Conservation (phyloP, 768 basidiomycete genomes). For the Leccinum subgranulosum region DNA sequence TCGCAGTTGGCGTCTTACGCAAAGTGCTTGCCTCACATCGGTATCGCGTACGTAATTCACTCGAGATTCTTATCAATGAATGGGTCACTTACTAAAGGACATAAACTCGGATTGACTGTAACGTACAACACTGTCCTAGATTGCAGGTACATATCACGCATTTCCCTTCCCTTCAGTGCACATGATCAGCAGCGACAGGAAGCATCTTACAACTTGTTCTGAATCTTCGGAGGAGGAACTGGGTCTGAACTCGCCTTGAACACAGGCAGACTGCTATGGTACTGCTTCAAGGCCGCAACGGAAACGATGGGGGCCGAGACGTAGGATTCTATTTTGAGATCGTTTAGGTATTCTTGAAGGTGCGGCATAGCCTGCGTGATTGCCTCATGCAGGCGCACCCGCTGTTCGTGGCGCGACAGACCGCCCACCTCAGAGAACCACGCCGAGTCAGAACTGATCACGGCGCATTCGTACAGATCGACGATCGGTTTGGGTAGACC, state of each 20-base stretch:
- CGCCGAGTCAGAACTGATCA: constrained; percentile 13
- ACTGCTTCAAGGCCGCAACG: constrained; percentile 47
- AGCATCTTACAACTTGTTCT: constrained; percentile 36
- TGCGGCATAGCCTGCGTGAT: constrained; percentile 17
- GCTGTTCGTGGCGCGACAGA: constrained; percentile 38
- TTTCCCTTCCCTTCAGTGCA: background rate
- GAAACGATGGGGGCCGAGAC: constrained; percentile 53
- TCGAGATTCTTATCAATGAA: background rate
- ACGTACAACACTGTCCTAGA: too few species aligned
- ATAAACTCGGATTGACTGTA: too few species aligned
- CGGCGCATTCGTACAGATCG: constrained; percentile 51
- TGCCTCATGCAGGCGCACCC: constrained; percentile 45
- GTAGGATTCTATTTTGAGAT: constrained; percentile 47
- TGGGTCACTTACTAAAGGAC: background rate
- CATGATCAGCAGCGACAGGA: background rate
- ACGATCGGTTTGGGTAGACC: constrained; percentile 47
- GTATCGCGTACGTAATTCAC: background rate
- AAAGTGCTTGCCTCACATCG: constrained; percentile 36
- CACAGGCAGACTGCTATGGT: constrained; percentile 38
- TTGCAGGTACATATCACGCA: too few species aligned
- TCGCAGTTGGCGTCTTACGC: constrained; percentile 45
- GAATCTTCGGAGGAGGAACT: constrained; percentile 33
- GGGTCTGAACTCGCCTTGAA: constrained; percentile 43
- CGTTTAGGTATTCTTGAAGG: constrained; percentile 38
- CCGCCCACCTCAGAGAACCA: background rate